Conservation (phyloP, 2,329 filamentous ascomycete species). For the Calonectria multiphialidica region DNA sequence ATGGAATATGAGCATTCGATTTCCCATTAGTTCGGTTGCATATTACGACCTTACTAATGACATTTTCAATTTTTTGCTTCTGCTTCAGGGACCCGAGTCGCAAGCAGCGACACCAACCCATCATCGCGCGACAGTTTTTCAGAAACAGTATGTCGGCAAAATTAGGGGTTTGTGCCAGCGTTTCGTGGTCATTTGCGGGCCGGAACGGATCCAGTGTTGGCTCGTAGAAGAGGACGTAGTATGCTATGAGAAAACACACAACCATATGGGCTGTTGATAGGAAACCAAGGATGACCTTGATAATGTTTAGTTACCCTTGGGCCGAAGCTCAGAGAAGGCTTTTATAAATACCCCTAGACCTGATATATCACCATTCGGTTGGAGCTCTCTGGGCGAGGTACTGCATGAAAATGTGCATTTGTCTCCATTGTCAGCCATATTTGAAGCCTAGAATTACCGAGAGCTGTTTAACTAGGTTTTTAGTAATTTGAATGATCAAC, state of each 20-base stretch:
- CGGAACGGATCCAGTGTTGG: background rate
- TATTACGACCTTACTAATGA: background rate
- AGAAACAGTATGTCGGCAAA: background rate
- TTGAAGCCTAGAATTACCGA: too few species aligned
- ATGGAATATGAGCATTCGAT: background rate
- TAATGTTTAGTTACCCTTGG: background rate
- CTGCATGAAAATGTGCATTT: background rate
- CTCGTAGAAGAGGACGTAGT: background rate
- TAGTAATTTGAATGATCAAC: too few species aligned
- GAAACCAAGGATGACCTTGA: background rate
- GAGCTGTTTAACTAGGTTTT: too few species aligned
- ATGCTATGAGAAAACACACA: background rate
- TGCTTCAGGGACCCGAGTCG: background rate
- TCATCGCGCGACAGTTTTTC: background rate
- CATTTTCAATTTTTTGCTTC: background rate
- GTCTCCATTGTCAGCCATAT: background rate
- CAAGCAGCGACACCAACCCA: background rate
- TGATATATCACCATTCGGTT: background rate
- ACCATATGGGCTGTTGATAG: background rate
- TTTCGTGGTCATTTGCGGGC: background rate
- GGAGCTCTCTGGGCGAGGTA: background rate
- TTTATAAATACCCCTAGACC: background rate
- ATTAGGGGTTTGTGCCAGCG: background rate
- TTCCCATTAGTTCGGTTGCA: background rate
- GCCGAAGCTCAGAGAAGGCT: background rate